Base-by-base conservation (phyloP, 2,329 filamentous ascomycete species). In the Thelonectria olida region DNA sequence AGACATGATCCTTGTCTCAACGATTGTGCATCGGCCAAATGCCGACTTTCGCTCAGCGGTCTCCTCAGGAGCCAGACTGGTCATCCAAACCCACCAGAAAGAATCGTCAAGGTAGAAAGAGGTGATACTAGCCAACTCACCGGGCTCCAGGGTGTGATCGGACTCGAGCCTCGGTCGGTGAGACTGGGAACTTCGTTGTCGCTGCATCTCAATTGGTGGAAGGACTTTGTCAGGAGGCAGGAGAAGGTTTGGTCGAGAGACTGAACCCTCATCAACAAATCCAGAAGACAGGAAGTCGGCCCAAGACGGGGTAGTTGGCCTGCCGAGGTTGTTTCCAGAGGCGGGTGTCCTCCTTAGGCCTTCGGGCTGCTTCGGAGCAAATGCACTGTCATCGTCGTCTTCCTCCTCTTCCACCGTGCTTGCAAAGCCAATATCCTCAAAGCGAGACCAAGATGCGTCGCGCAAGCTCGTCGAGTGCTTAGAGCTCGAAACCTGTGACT, bases 71-170 rank as follows among this genome's bases (percentile, higher is more conserved):
- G 95, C 93, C 72, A 99, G 81, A 82, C 95, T 98, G 69, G 89
- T 96, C 85, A 99, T 98, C 96, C 96, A 99, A 4, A 98, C 96
- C 95, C 96, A 98, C 96, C 96, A 99, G 77, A 99, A 99, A 1
- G 93, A 91, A 75, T 98, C 95, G 70, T 99, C 96, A 5, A 99
- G 83, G 64, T 96, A 90, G 58, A 98, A 87, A 36, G 86, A 86
- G 22, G 87, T 91, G 73, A 99, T 97, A 74, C 93, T 98, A 27
- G 96, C 96, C 58, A 99, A 84, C 82, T 99, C 96, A 52, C 93
- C 96, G 0, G 95, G 96, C 66, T 97, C 93, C 0, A 97, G 82
- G 39, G 87, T 82, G 22, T 79, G 79, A 54, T 92, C 88, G 13
- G 84, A 84, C 66, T 93, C 89, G n/a, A 92, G 80, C 60, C 88